Evolutionary conservation across 148 eudicot species (phyloP).

Genomic region (Rhododendron henanense): DNA sequence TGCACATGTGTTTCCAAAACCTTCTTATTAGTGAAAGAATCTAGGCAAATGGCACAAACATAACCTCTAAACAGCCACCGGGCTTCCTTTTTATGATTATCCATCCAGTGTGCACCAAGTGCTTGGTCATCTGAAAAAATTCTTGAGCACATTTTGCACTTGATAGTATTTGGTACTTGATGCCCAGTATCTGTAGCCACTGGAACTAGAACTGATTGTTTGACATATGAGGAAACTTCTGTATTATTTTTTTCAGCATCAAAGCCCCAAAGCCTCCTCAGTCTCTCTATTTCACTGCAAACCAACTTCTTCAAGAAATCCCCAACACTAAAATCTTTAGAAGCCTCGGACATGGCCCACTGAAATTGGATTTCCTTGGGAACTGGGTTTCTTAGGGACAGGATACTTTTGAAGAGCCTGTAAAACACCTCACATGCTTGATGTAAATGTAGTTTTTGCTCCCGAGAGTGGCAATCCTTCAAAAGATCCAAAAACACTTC

Average conservation of each 20-base stretch:
- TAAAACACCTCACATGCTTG: constrained; percentile 92
- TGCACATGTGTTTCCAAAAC: constrained; percentile 89
- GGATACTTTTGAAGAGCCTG: constrained; percentile 72
- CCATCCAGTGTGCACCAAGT: constrained; percentile 80
- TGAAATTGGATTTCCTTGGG: constrained; percentile 89
- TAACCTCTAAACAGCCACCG: constrained; percentile 94
- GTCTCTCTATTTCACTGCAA: constrained; percentile 65
- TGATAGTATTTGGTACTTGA: constrained; percentile 35
- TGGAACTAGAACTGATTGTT: constrained; percentile 27
- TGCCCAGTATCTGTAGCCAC: constrained; percentile 28
- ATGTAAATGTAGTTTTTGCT: constrained; percentile 66
- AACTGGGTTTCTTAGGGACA: constrained; percentile 75
- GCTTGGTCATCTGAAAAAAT: constrained; percentile 53
- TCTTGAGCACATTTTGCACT: constrained; percentile 74
- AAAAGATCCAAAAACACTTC: constrained; percentile 84
- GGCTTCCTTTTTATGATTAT: constrained; percentile 87
- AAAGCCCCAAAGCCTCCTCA: constrained; percentile 74
- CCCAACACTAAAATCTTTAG: constrained; percentile 65
- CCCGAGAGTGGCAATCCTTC: constrained; percentile 56
- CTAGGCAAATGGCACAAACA: constrained; percentile 95
- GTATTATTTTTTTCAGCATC: constrained; percentile 16
- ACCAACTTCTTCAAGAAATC: constrained; percentile 68
- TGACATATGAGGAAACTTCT: constrained; percentile 30
- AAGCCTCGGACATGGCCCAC: constrained; percentile 90
- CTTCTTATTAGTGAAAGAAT: constrained; percentile 88